These are phyloP conservation scores for Linaria vulgaris DNA, from an alignment of 257 asterid genomes.

Conservation along the genomic window DNA sequence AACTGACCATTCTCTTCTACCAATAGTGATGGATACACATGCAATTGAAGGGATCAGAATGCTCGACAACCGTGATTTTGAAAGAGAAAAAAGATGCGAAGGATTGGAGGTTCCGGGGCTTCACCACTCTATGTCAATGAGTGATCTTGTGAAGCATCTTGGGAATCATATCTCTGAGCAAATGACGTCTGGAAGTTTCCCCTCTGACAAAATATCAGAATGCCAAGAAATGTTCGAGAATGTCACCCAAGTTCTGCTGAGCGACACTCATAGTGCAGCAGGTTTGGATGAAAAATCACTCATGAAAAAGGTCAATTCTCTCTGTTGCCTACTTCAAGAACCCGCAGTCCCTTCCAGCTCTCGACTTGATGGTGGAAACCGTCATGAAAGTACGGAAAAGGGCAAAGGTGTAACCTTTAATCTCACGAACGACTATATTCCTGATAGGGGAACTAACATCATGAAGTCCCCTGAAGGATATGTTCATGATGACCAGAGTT, in stretches of 20 bases:
- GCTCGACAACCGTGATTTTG: slow-evolving; percentile 24
- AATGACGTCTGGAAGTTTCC: slow-evolving; percentile 51
- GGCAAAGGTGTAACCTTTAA: slow-evolving; percentile 29
- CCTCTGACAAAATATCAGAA: slow-evolving; percentile 54
- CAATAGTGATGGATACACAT: slow-evolving; percentile 44
- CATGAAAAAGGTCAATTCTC: slow-evolving; percentile 80
- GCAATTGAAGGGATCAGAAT: slow-evolving; percentile 41
- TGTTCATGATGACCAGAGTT: slow-evolving; percentile 18
- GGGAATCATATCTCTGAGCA: slow-evolving; percentile 62
- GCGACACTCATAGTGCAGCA: slow-evolving; percentile 50
- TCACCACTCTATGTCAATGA: slow-evolving; percentile 59
- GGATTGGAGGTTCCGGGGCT: slow-evolving; percentile 39
- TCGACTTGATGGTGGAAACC: slow-evolving; percentile 35
- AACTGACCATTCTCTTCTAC: slow-evolving; percentile 22
- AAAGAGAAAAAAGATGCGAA: slow-evolving; percentile 32
- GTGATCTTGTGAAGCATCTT: slow-evolving; percentile 64
- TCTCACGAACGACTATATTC: slow-evolving; percentile 20
- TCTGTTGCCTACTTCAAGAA: slow-evolving; percentile 61
- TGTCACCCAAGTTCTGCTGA: slow-evolving; percentile 45
- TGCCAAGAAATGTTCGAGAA: slow-evolving; percentile 57
- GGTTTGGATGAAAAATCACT: slow-evolving; percentile 75
- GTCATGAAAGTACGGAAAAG: slow-evolving; percentile 21
- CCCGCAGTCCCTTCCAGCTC: slow-evolving; percentile 35
- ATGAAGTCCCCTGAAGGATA: slow-evolving; percentile 28
- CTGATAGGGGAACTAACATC: slow-evolving; percentile 23